phyloP scores from a whole-genome alignment of 2,329 filamentous ascomycete species.

The Neofusicoccum sp. region DNA sequence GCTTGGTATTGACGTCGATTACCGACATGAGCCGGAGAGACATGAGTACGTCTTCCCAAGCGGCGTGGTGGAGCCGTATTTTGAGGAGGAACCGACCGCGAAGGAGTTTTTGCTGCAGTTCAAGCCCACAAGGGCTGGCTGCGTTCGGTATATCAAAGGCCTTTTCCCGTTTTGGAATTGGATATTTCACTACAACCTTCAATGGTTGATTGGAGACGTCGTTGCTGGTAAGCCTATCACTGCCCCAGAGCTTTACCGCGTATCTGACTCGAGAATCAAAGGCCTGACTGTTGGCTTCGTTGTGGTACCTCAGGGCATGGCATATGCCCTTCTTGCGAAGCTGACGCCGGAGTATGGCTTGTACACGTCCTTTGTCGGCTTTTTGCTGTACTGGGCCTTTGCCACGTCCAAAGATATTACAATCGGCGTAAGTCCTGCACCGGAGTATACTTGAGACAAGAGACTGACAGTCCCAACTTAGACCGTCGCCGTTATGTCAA shows the following conservation, averaged over 20 bases:
- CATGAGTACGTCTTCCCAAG: background rate
- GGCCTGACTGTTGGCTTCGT: constrained; percentile 66
- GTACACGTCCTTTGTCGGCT: constrained; percentile 93
- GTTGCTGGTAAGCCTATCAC: constrained; percentile 28
- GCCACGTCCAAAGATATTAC: constrained; percentile 97
- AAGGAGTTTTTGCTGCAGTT: constrained; percentile 29
- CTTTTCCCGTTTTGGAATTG: constrained; percentile 31
- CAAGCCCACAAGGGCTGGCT: constrained; percentile 26
- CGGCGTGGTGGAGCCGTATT: constrained; percentile 23
- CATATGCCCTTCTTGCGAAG: constrained; percentile 79
- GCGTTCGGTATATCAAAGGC: constrained; percentile 26
- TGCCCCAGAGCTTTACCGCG: background rate
- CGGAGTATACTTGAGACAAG: background rate
- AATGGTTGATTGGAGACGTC: constrained; percentile 32
- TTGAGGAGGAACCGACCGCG: constrained; percentile 31
- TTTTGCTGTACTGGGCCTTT: constrained; percentile 93
- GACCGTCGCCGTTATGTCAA: constrained; percentile 94
- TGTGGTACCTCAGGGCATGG: constrained; percentile 93
- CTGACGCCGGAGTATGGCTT: constrained; percentile 78
- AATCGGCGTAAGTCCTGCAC: constrained; percentile 67
- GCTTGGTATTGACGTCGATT: constrained; percentile 8
- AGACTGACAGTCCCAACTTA: constrained; percentile 33
- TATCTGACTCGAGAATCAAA: constrained; percentile 17
- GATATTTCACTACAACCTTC: constrained; percentile 30
- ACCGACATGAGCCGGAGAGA: constrained; percentile 1